phyloP scores from a whole-genome alignment of 2,329 filamentous ascomycete genomes.

The Clathrospora elynae region DNA sequence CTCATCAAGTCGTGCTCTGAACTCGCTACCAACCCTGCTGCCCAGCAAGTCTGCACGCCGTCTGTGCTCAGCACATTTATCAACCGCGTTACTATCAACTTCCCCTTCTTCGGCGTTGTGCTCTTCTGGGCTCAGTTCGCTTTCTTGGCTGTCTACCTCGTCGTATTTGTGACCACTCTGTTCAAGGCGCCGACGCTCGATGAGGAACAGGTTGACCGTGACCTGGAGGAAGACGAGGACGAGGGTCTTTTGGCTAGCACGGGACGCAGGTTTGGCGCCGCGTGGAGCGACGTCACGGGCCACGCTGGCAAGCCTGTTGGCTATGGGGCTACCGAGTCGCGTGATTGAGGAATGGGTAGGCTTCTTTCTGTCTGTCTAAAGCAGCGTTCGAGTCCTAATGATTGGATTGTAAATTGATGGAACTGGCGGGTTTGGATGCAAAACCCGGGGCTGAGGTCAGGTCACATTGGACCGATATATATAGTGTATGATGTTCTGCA shows the following conservation, averaged over 20 bases:
- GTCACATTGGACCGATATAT: too few species aligned
- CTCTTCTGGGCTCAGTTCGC: constrained; percentile 96
- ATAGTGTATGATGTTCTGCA: too few species aligned
- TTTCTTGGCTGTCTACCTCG: constrained; percentile 81
- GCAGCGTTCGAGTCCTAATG: neutral
- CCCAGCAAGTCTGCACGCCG: constrained; percentile 83
- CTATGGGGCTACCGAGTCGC: constrained; percentile 37
- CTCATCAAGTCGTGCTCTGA: constrained; percentile 85
- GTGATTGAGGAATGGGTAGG: constrained; percentile 24
- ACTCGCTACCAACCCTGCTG: constrained; percentile 69
- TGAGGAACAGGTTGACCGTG: constrained; percentile 79
- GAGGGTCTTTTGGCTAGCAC: constrained; percentile 88
- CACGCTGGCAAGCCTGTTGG: constrained; percentile 44
- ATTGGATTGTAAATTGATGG: neutral
- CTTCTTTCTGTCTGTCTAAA: neutral
- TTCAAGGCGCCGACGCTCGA: constrained; percentile 81
- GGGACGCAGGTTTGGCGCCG: constrained; percentile 78
- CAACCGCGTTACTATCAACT: constrained; percentile 90
- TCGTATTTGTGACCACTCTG: constrained; percentile 78
- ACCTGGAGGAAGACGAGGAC: constrained; percentile 90
- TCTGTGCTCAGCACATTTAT: constrained; percentile 90
- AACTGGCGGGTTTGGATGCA: too few species aligned
- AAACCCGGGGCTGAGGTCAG: too few species aligned
- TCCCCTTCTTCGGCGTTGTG: constrained; percentile 91
- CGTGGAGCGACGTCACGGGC: constrained; percentile 86